Evolutionary conservation across 106 monocot genomes (phyloP), one percentile per base, ranked within the genome.

Genomic region (Agapanthus africanus): DNA sequence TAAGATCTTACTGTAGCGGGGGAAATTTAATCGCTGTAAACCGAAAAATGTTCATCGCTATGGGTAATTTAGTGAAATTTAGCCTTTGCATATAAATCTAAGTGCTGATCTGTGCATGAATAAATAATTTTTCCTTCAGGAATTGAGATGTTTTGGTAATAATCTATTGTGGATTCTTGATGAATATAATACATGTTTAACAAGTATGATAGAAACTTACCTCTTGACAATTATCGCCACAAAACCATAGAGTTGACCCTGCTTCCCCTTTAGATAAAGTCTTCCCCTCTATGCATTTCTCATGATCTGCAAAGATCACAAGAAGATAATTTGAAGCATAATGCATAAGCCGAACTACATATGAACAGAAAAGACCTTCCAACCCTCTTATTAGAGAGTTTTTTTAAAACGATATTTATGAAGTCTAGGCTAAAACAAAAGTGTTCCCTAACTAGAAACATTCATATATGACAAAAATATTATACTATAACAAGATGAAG

Each of bases 191-290:
- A 47, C n/a, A n/a, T n/a, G n/a, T n/a, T 47, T 2, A 47, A 47
- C 13, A 47, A 47, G 46, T 47, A 23, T 23, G 51, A 40, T 11
- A 56, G 1, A 37, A 56, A 37, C 37, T 47, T 78, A 91, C 94
- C 94, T 88, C 70, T 21, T 85, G 76, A 54, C 94, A 94, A 33
- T 61, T 76, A 72, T 59, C 67, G 69, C 83, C 78, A 85, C 94
- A 94, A 71, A 94, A 91, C 90, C 85, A 91, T 22, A 40, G 54
- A 76, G 52, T 69, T 66, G 80, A 47, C 44, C 52, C 72, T 6
- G 47, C 32, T 70, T 74, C 82, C 27, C 42, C 76, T 50, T 66
- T 57, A 39, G 41, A 51, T 39, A 30, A 26, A 54, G 47, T 33
- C 61, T 71, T 71, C 18, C 75, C 82, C 70, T 70, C 80, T 36